Percentiles rank a stretch among this genome's conserved stretches.
Conservation (phyloP, 73 alveolate species). For the Diophrys sp. region DNA sequence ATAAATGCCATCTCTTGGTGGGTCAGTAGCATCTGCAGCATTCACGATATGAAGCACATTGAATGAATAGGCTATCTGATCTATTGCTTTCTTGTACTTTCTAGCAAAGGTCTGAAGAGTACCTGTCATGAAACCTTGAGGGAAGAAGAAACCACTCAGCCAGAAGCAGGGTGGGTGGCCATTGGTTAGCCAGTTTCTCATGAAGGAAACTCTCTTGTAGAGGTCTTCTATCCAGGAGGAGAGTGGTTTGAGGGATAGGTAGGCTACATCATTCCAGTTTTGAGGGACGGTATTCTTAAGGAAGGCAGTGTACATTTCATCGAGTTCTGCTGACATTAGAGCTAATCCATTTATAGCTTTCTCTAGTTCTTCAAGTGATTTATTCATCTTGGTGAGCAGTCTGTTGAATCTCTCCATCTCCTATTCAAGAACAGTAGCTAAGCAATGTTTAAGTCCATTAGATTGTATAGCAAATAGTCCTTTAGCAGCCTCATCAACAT, state of each 20-base stretch:
- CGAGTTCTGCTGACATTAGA: conserved; percentile 78
- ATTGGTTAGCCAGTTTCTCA: conserved; percentile 76
- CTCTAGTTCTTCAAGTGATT: conserved; percentile 57
- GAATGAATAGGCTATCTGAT: background rate
- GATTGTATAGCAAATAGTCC: conserved; percentile 27
- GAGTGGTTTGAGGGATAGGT: conserved; percentile 78
- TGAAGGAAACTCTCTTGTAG: conserved; percentile 69
- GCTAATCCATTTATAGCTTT: conserved; percentile 82
- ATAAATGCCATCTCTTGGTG: too few relatives aligned
- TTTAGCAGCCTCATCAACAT: conserved; percentile 45
- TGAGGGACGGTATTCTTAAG: conserved; percentile 74
- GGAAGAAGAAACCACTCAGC: too few relatives aligned
- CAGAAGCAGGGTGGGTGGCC: conserved; percentile 50
- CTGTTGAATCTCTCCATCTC: too few relatives aligned
- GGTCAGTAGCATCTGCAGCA: too few relatives aligned
- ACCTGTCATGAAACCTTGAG: too few relatives aligned
- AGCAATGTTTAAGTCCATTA: conserved; percentile 65
- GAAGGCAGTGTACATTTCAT: conserved; percentile 76
- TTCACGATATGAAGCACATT: background rate
- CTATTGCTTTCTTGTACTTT: conserved; percentile 49
- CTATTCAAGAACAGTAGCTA: conserved; percentile 75
- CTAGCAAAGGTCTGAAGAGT: conserved; percentile 57
- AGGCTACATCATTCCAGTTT: conserved; percentile 72
- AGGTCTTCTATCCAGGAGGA: conserved; percentile 84
- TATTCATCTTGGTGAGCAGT: conserved; percentile 75